Conservation (phyloP, 495 filamentous ascomycete species). For the Podospora bellae-mahoneyi region DNA sequence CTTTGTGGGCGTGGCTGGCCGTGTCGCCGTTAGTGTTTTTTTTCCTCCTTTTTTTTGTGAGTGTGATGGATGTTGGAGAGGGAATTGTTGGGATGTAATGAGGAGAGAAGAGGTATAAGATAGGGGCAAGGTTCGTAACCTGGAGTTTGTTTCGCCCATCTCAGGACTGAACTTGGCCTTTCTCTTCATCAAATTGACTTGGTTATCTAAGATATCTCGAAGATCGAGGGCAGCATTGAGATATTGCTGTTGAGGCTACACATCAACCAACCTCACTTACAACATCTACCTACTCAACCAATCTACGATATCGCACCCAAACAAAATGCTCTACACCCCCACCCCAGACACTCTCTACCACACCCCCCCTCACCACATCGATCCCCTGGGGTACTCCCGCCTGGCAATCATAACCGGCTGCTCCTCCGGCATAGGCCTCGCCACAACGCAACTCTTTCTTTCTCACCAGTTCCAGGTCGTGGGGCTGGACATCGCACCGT, state of each 20-base stretch:
- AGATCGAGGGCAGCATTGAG: neutral
- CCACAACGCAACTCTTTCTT: constrained; percentile 38
- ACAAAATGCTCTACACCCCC: constrained; percentile 28
- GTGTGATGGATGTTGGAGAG: neutral
- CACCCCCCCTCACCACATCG: constrained; percentile 17
- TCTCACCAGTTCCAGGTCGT: constrained; percentile 38
- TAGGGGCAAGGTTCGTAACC: neutral
- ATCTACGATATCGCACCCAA: neutral
- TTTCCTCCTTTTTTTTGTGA: neutral
- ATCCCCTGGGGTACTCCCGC: constrained; percentile 31
- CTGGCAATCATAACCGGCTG: constrained; percentile 44
- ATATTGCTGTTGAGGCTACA: neutral
- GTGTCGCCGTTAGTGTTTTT: too few relatives aligned
- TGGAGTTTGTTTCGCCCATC: neutral
- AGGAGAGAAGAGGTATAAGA: constrained; percentile 1
- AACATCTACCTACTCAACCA: neutral
- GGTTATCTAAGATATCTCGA: neutral
- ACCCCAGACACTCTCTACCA: constrained; percentile 24
- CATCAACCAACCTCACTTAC: neutral
- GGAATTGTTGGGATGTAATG: neutral
- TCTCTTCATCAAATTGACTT: neutral
- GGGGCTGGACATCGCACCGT: constrained; percentile 36
- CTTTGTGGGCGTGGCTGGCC: neutral
- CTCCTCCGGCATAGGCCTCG: constrained; percentile 43
- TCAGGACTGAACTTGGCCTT: neutral